Evolutionary conservation across 192 early-diverging fungal species (phyloP), one percentile per base, ranked within the genome.

Genomic region (Podila epigama): DNA sequence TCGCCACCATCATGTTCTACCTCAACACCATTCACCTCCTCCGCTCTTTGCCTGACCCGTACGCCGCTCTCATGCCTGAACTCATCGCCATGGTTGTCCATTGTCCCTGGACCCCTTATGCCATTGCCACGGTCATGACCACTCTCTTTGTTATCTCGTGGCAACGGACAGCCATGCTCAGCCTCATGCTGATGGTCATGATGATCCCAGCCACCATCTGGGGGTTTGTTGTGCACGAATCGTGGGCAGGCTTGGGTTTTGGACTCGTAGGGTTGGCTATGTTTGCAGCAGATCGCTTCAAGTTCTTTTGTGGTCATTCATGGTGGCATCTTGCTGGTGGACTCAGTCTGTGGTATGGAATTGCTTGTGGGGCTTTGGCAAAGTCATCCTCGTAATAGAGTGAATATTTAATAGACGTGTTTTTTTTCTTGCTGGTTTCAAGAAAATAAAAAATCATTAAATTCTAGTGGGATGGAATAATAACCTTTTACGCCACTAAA

Each of bases 1-100:
- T 84, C 16, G 71, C 71, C 0, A 75, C 71, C 42, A 56, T 75
- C 53, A 81, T 81, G 48, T 79, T 82, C 44, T 84, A 82, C 41
- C 51, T 82, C 39, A 77, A 69, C 40, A 64, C 75, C 35, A 61
- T 71, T 32, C 53, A 63, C 4, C 61, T 79, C 31, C 35, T 79
- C 18, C 39, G 64, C 8, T 68, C 75, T 3, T 27, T 73, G 10
- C 68, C 79, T 22, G 32, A 33, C 1, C 79, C 79, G 22, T 65
- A 68, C 20, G 60, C 68, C 2, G 28, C 60, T 15, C 60, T 70
- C 61, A 29, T 79, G 1, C 62, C 70, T 0, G 68, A 72, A 33
- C 64, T 63, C 28, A 68, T 79, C 40, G 44, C 56, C 0, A 33
- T 69, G 0, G 51, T 63, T 40, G 39, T 80, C 18, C 60, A 71